Conservation (phyloP, 495 filamentous ascomycete genomes). For the Geoglossum glabrum region DNA sequence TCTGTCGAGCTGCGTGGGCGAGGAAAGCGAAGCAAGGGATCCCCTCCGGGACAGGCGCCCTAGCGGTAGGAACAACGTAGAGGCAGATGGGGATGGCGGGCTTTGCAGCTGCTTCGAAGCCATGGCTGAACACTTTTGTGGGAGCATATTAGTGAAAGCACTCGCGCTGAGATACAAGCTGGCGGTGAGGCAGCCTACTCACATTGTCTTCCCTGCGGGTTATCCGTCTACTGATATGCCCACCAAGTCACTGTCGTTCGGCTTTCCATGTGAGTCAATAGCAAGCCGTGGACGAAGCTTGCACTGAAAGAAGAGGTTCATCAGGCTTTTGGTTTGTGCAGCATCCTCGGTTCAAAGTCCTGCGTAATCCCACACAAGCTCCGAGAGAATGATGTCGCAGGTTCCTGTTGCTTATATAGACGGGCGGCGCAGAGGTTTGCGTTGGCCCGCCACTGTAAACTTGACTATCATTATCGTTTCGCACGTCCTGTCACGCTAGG, state of each 20-base stretch:
- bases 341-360: background rate
- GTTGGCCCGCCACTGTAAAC: background rate
- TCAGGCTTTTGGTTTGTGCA: background rate
- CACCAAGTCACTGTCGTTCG: background rate
- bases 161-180: background rate
- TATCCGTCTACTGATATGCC: background rate
- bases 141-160: background rate
- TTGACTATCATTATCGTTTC: background rate
- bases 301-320: background rate
- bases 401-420: background rate
- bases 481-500: background rate
- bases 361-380: background rate
- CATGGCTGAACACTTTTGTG: background rate
- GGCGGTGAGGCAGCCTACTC: too few species aligned
- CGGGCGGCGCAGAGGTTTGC: background rate
- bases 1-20: constrained; percentile 32
- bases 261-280: background rate
- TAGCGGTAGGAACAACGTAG: constrained; percentile 1
- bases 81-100: constrained; percentile 2
- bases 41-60: constrained; percentile 32
- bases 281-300: background rate
- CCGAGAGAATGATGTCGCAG: background rate
- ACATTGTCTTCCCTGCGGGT: background rate
- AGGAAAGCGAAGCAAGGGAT: constrained; percentile 30
- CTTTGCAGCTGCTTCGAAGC: background rate